Evolutionary conservation across 495 filamentous ascomycete genomes (phyloP).

Genomic region (Neurospora tetraspora): DNA sequence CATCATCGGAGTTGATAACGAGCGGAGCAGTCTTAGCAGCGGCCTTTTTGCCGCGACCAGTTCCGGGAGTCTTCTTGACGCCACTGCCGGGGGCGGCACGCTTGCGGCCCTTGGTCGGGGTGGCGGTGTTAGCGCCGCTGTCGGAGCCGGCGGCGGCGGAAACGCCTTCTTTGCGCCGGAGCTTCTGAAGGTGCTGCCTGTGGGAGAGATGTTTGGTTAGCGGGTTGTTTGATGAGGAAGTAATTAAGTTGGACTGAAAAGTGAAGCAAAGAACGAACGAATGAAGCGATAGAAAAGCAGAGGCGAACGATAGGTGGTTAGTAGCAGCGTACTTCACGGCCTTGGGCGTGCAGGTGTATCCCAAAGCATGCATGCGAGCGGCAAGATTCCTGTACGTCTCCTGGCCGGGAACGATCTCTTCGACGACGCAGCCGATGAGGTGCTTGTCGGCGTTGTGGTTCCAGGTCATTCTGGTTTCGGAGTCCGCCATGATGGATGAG

Average conservation of each 20-base stretch:
- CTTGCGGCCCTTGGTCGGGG: slow-evolving; percentile 12
- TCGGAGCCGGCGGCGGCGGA: background rate
- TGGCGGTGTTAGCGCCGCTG: background rate
- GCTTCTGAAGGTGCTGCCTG: slow-evolving; percentile 33
- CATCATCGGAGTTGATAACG: background rate
- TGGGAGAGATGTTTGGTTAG: slow-evolving; percentile 12
- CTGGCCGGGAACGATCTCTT: slow-evolving; percentile 9
- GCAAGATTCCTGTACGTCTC: slow-evolving; percentile 13
- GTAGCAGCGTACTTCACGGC: slow-evolving; percentile 17
- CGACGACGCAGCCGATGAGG: slow-evolving; percentile 12
- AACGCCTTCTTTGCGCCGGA: slow-evolving; percentile 23
- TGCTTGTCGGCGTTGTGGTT: slow-evolving; percentile 19
- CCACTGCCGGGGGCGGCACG: background rate
- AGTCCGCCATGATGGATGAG: slow-evolving; percentile 4
- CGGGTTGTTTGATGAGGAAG: background rate
- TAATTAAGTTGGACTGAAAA: background rate
- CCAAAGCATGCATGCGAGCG: slow-evolving; percentile 10
- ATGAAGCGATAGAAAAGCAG: background rate
- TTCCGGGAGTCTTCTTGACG: slow-evolving; percentile 1
- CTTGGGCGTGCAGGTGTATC: slow-evolving; percentile 20
- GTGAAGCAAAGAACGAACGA: background rate
- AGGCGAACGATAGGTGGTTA: background rate
- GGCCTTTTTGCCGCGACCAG: slow-evolving; percentile 1
- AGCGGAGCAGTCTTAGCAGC: background rate
- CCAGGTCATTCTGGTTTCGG: slow-evolving; percentile 16